A percentile compares a stretch with the other conserved stretches of the same genome.
Conservation (phyloP, 2,329 filamentous ascomycete genomes). For the Alternaria sp. region DNA sequence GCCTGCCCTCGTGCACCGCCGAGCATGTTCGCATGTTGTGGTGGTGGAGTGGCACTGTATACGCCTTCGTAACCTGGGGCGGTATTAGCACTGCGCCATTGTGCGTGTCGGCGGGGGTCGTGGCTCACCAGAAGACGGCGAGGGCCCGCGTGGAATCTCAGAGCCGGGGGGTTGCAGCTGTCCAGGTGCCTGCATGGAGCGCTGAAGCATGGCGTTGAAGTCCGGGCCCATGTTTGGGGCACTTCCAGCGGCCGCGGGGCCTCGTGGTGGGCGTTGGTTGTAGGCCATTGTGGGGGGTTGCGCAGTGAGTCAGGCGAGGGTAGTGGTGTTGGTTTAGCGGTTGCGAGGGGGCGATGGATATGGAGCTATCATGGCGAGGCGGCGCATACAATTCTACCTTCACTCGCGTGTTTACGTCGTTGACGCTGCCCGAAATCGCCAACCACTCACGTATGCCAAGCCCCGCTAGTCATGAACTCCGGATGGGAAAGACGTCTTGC, state of each 20-base stretch:
- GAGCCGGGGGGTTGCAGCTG: constrained; percentile 27
- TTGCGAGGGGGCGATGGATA: constrained; percentile 20
- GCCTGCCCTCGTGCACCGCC: constrained; percentile 33
- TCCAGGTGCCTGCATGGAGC: constrained; percentile 40
- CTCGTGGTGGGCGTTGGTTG: constrained; percentile 37
- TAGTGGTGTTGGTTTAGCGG: constrained; percentile 23
- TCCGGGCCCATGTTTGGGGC: constrained; percentile 37
- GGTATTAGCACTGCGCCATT: constrained; percentile 22
- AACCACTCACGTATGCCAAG: constrained; percentile 20
- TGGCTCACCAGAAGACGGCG: constrained; percentile 35
- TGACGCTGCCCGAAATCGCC: constrained; percentile 23
- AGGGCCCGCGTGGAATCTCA: constrained; percentile 33
- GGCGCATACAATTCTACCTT: constrained; percentile 23
- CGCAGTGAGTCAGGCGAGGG: constrained; percentile 6
- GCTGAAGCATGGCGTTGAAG: constrained; percentile 48
- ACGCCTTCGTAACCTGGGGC: constrained; percentile 43
- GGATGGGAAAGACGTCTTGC: background rate
- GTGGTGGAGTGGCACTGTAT: constrained; percentile 51
- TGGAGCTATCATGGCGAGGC: constrained; percentile 41
- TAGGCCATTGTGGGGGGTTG: constrained; percentile 31
- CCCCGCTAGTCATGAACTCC: constrained; percentile 11
- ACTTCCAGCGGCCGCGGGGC: constrained; percentile 37
- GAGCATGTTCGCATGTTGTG: constrained; percentile 57
- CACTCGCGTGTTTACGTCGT: constrained; percentile 17
- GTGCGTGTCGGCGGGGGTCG: background rate